Evolutionary conservation across 768 basidiomycete genomes (phyloP).

Genomic region (Hygrocybe punicea): DNA sequence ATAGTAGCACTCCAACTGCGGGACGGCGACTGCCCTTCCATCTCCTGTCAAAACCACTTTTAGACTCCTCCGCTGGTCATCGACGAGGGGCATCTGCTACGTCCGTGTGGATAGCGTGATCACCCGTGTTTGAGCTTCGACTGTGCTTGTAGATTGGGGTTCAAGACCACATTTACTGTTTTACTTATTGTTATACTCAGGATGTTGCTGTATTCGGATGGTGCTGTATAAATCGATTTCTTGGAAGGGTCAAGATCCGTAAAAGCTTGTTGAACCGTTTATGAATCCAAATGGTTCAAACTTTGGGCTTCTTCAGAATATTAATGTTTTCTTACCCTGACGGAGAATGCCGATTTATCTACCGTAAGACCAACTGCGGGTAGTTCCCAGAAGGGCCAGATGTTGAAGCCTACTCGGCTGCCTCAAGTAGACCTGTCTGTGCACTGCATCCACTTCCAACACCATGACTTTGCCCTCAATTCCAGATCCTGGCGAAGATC

Average conservation of each 20-base stretch:
- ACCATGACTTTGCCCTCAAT: conserved; percentile 35
- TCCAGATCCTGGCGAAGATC: conserved; percentile 68
- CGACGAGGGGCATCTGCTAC: conserved; percentile 53
- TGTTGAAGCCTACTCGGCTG: conserved; percentile 7
- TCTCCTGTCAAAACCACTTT: conserved; percentile 56
- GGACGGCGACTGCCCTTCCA: conserved; percentile 68
- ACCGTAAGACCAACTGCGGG: neutral
- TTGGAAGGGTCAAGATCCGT: neutral
- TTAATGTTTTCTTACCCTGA: neutral
- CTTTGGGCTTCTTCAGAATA: neutral
- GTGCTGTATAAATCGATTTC: neutral
- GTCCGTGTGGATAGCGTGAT: conserved; percentile 39
- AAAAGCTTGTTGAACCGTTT: neutral
- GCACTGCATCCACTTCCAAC: neutral
- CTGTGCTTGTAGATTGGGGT: too few relatives aligned
- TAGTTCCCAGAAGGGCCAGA: neutral
- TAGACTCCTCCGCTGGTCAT: conserved; percentile 43
- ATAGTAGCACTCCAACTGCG: conserved; percentile 50
- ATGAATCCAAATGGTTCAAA: neutral
- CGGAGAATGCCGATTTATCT: neutral
- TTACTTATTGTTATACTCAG: neutral
- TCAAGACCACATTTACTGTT: conserved; percentile 4
- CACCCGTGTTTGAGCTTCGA: conserved; percentile 26
- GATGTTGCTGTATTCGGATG: neutral
- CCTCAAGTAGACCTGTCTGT: conserved; percentile 13